Conservation (phyloP, 148 eudicot genomes). For the Fallopia convolvulus region DNA sequence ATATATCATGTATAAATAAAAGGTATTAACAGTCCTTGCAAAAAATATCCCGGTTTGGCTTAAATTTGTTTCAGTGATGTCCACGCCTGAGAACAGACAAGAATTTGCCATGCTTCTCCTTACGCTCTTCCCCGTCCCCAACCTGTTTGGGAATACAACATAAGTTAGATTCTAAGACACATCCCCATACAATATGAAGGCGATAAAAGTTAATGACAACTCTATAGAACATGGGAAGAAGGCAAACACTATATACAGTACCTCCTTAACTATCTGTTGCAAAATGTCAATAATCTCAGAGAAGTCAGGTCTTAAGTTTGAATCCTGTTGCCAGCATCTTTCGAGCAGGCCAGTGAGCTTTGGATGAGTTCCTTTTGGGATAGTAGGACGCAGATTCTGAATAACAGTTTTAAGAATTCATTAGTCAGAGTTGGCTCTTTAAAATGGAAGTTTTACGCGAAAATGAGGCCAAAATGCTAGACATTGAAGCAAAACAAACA, state of each 20-base stretch:
- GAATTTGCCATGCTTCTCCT: conserved; percentile 75
- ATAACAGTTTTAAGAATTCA: neutral
- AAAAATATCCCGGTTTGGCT: neutral
- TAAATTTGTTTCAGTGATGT: conserved; percentile 33
- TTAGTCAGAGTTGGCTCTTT: neutral
- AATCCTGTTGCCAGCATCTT: conserved; percentile 97
- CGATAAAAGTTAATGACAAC: neutral
- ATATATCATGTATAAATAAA: conserved; percentile 2
- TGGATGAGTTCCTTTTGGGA: conserved; percentile 71
- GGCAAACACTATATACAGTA: conserved; percentile 10
- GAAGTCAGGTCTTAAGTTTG: conserved; percentile 80
- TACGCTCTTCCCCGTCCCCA: conserved; percentile 65
- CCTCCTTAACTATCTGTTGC: conserved; percentile 75
- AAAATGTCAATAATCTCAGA: conserved; percentile 59
- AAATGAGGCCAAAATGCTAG: neutral
- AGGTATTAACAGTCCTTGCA: conserved; percentile 6
- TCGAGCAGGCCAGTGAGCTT: conserved; percentile 78
- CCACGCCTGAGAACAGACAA: conserved; percentile 74
- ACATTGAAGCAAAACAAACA: neutral
- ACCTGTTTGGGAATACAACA: conserved; percentile 42
- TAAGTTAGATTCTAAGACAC: neutral
- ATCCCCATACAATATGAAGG: neutral
- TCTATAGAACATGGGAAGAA: neutral
- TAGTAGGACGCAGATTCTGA: conserved; percentile 78
- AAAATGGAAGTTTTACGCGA: neutral